A percentile compares a stretch with the other conserved stretches of the same genome.
Evolutionary conservation across 2,329 filamentous ascomycete species (phyloP).

Genomic region (Alternaria dauci): DNA sequence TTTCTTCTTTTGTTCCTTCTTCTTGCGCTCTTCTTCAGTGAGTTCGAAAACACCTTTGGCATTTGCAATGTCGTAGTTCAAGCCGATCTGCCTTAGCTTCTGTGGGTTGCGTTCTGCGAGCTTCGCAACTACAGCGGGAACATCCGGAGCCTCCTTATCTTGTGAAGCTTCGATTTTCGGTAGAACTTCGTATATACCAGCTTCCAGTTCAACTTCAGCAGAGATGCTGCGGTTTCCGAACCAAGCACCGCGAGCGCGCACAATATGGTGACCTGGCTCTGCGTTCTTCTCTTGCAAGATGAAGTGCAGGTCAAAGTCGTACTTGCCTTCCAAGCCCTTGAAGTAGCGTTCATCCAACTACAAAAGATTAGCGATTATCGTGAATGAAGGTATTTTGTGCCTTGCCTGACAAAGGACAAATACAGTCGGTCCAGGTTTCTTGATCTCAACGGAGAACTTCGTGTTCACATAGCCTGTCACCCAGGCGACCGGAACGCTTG

Average conservation of each 20-base stretch:
- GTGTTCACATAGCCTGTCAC: constrained; percentile 67
- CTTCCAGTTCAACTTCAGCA: constrained; percentile 75
- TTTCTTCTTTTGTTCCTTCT: constrained; percentile 49
- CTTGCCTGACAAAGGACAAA: constrained; percentile 66
- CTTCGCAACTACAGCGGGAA: constrained; percentile 69
- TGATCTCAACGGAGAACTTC: constrained; percentile 65
- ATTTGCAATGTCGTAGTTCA: constrained; percentile 75
- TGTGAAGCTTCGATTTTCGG: constrained; percentile 75
- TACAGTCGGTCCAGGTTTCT: constrained; percentile 61
- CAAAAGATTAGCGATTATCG: constrained; percentile 53
- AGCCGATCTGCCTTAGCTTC: constrained; percentile 69
- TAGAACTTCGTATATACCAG: constrained; percentile 76
- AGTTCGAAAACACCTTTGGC: constrained; percentile 65
- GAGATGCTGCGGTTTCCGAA: constrained; percentile 76
- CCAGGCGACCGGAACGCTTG: constrained; percentile 66
- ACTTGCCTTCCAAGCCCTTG: constrained; percentile 64
- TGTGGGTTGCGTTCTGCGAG: constrained; percentile 52
- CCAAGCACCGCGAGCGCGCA: constrained; percentile 59
- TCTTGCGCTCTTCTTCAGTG: constrained; percentile 58
- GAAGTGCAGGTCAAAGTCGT: constrained; percentile 65
- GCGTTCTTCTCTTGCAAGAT: constrained; percentile 62
- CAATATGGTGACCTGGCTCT: constrained; percentile 61
- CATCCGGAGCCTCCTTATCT: constrained; percentile 56
- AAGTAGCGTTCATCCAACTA: constrained; percentile 68
- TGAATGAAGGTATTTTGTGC: constrained; percentile 6